A percentile compares a stretch with the other conserved stretches of the same genome.
Conservation (phyloP, 805 yeast genomes). For the Saturnispora ahearnii region DNA sequence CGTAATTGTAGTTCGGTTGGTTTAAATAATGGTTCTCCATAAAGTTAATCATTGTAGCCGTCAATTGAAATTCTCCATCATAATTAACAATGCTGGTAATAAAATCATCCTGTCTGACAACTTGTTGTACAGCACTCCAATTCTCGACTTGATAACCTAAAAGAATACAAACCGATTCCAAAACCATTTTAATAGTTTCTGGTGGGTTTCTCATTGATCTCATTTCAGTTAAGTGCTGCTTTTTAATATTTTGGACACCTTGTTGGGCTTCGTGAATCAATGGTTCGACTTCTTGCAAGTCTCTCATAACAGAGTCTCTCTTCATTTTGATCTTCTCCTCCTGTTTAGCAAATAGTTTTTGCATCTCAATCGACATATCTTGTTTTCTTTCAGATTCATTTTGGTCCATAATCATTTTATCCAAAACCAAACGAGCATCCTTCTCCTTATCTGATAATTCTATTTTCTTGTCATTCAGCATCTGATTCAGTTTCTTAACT, state of each 20-base stretch:
- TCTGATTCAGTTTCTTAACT: conserved; percentile 50
- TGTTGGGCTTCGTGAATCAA: conserved; percentile 73
- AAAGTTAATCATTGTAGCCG: conserved; percentile 39
- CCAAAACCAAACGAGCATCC: conserved; percentile 64
- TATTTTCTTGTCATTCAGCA: conserved; percentile 44
- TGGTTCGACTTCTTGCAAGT: conserved; percentile 74
- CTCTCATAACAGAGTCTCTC: conserved; percentile 44
- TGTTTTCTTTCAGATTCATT: conserved; percentile 88
- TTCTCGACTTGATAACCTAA: conserved; percentile 55
- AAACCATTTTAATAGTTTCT: conserved; percentile 67
- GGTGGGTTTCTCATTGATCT: conserved; percentile 91
- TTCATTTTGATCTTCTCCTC: conserved; percentile 52
- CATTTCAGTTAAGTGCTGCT: conserved; percentile 83
- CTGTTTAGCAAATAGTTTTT: conserved; percentile 57
- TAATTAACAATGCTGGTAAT: conserved; percentile 73
- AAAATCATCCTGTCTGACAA: conserved; percentile 81
- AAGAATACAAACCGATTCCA: conserved; percentile 83
- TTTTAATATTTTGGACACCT: conserved; percentile 89
- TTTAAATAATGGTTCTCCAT: conserved; percentile 57
- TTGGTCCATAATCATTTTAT: conserved; percentile 72
- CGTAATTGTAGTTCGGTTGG: conserved; percentile 56
- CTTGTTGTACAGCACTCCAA: conserved; percentile 79
- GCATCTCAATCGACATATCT: conserved; percentile 74
- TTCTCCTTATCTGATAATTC: conserved; percentile 46
- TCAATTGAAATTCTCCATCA: conserved; percentile 51